Conservation (phyloP, 2,329 filamentous ascomycete species). For the Bimuria novae-zelandiae region DNA sequence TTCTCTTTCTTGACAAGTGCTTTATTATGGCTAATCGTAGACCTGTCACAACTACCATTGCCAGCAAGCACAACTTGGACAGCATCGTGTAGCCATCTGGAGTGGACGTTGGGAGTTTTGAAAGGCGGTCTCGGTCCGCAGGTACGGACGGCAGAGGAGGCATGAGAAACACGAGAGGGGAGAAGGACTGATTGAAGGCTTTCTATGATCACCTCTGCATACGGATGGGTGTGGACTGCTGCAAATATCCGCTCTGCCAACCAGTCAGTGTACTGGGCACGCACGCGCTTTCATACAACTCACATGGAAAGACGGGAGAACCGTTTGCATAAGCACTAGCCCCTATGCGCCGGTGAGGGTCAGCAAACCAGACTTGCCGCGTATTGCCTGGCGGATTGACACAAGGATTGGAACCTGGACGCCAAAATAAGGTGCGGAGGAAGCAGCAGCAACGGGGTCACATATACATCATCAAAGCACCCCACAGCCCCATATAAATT, state of each 20-base stretch:
- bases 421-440: constrained; percentile 15
- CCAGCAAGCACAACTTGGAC: constrained; percentile 24
- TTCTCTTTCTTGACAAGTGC: constrained; percentile 24
- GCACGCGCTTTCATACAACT: constrained; percentile 40
- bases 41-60: constrained; percentile 22
- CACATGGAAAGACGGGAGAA: constrained; percentile 36
- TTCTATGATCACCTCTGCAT: constrained; percentile 31
- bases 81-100: constrained; percentile 11
- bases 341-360: constrained; percentile 30
- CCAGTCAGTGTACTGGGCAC: constrained; percentile 35
- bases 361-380: constrained; percentile 34
- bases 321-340: constrained; percentile 45
- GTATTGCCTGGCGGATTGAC: constrained; percentile 33
- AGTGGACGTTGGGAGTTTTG: constrained; percentile 12
- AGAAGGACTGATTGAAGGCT: constrained; percentile 16
- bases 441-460: constrained; percentile 26
- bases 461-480: constrained; percentile 24
- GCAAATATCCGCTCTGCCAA: constrained; percentile 35
- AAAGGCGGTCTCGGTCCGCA: constrained; percentile 19
- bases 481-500: constrained; percentile 17
- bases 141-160: constrained; percentile 32
- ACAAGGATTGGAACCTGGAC: constrained; percentile 38
- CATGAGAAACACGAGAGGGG: constrained; percentile 29
- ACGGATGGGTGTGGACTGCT: constrained; percentile 29
- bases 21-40: constrained; percentile 20